A percentile compares a stretch with the other conserved stretches of the same genome.
phyloP scores from a whole-genome alignment of 768 basidiomycete species.

The Astraeus odoratus region DNA sequence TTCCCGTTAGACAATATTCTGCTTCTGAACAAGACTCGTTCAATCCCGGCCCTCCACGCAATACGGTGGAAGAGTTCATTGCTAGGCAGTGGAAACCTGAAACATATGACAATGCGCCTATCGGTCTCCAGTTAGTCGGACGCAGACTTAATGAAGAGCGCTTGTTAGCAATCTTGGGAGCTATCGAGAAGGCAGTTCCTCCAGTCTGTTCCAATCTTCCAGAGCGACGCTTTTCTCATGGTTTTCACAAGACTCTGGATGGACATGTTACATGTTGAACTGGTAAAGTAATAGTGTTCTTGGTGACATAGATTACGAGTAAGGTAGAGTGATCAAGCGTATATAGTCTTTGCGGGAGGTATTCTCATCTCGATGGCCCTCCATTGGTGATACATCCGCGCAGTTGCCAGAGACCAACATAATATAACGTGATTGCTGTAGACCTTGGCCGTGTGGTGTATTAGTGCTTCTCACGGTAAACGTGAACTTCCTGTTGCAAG shows the following conservation, averaged over 20 bases:
- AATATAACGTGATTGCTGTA: no score
- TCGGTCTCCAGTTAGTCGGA: constrained; percentile 45
- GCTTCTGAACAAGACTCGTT: constrained; percentile 16
- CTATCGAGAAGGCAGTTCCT: constrained; percentile 28
- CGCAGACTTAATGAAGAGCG: constrained; percentile 45
- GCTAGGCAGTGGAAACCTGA: constrained; percentile 35
- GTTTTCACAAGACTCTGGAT: neutral
- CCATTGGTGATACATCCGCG: no score
- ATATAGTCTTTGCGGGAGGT: no score
- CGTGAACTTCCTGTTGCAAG: no score
- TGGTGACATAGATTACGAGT: no score
- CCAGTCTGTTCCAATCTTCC: constrained; percentile 9
- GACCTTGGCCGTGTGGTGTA: no score
- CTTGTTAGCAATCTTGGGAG: constrained; percentile 36
- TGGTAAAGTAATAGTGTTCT: no score
- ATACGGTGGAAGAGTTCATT: constrained; percentile 30
- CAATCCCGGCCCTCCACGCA: constrained; percentile 20
- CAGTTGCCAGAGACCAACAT: no score
- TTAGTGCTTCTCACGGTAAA: no score
- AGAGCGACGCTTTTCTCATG: constrained; percentile 3
- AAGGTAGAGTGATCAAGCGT: neutral
- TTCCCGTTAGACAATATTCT: constrained; percentile 36
- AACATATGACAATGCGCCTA: constrained; percentile 37
- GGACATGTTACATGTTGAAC: neutral
- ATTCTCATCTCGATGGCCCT: no score